These are phyloP conservation scores for Drosera capensis DNA, from an alignment of 148 eudicot genomes.

Conservation along the genomic window DNA sequence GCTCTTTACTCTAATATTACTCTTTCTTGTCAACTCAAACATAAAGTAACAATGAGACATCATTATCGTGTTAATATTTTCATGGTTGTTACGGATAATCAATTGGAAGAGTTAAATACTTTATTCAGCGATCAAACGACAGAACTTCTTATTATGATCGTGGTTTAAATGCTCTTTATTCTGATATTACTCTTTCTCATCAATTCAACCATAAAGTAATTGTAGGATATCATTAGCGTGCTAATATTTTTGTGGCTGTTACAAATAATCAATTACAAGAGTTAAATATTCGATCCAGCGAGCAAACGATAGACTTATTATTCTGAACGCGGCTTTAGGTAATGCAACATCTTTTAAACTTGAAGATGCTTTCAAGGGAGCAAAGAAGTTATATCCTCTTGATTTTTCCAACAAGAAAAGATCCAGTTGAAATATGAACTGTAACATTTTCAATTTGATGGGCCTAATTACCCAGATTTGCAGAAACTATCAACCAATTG, in stretches of 20 bases:
- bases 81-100: background rate
- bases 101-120: no score
- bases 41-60: no score
- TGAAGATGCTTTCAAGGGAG: background rate
- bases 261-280: no score
- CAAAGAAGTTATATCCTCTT: background rate
- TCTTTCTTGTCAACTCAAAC: no score
- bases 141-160: background rate
- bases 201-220: no score
- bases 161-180: no score
- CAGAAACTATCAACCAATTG: background rate
- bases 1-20: background rate
- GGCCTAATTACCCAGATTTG: no score
- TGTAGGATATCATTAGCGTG: no score
- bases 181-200: no score
- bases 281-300: no score
- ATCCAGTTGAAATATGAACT: background rate
- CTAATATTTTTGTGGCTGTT: no score
- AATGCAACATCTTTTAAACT: background rate
- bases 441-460: background rate
- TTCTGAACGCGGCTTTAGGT: background rate
- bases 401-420: background rate
- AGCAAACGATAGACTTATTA: no score
- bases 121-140: background rate
- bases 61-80: background rate